Evolutionary conservation across 2,329 filamentous ascomycete species (phyloP).

Genomic region (Lasiodiplodia theobromae): DNA sequence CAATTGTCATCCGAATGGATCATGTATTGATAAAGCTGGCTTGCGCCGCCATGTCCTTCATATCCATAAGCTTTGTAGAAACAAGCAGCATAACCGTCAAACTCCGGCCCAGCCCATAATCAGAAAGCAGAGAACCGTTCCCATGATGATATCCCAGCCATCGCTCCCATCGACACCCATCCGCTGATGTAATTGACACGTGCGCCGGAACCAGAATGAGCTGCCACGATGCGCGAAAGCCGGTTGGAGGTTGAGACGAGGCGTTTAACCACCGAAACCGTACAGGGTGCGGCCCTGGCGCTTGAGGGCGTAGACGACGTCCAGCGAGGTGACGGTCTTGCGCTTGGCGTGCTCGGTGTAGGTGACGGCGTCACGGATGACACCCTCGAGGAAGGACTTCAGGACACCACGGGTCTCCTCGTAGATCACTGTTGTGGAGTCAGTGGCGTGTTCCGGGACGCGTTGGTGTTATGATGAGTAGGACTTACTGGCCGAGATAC

Average conservation of each 20-base stretch:
- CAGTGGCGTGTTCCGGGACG: conserved; percentile 26
- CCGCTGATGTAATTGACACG: conserved; percentile 20
- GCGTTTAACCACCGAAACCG: conserved; percentile 70
- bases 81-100: conserved; percentile 14
- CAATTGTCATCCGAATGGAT: conserved; percentile 18
- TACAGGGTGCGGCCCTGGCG: conserved; percentile 71
- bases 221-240: conserved; percentile 14
- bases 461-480: conserved; percentile 8
- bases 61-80: conserved; percentile 12
- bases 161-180: conserved; percentile 13
- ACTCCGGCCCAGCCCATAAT: conserved; percentile 19
- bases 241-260: conserved; percentile 10
- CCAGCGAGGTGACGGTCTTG: conserved; percentile 71
- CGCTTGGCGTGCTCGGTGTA: conserved; percentile 86
- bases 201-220: conserved; percentile 26
- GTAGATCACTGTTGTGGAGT: conserved; percentile 70
- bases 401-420: conserved; percentile 83
- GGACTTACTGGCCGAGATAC: conserved; percentile 90
- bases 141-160: conserved; percentile 11
- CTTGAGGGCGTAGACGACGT: conserved; percentile 70
- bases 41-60: conserved; percentile 19
- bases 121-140: conserved; percentile 22
- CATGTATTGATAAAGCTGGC: conserved; percentile 24
- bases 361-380: conserved; percentile 80
- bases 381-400: conserved; percentile 83